These are phyloP conservation scores for Fraxinus anomala DNA, from an alignment of 257 asterid species.

Conservation along the genomic window DNA sequence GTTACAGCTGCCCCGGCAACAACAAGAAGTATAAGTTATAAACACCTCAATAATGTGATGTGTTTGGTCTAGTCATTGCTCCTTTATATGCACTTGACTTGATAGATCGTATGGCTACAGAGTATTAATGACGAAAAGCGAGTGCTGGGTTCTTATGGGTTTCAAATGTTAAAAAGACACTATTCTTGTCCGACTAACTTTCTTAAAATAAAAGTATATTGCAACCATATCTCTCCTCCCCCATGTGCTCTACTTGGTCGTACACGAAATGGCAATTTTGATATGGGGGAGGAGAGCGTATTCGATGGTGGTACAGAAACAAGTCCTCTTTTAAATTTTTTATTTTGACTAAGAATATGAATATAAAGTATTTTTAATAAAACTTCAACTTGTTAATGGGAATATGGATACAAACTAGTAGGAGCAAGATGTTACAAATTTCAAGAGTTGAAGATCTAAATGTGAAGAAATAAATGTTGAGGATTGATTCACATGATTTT, in stretches of 20 bases:
- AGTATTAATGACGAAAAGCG: neutral
- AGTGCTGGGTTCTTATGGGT: neutral
- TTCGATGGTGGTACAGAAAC: neutral
- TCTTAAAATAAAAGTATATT: neutral
- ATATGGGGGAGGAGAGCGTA: neutral
- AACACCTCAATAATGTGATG: neutral
- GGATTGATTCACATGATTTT: neutral
- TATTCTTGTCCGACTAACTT: neutral
- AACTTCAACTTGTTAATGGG: neutral
- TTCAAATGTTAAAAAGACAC: neutral
- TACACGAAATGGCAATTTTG: neutral
- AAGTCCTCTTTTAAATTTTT: no score
- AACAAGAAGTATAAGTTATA: neutral
- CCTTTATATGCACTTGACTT: neutral
- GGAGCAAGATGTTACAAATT: neutral
- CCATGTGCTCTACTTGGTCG: neutral
- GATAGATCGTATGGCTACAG: neutral
- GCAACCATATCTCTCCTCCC: neutral
- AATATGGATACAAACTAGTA: neutral
- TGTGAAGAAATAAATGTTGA: neutral
- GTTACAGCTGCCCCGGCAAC: constrained; percentile 32
- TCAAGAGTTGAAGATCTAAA: neutral
- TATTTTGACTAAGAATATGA: neutral
- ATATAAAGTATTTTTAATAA: neutral
- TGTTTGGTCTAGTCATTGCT: neutral